Evolutionary conservation across 75 land plant species (phyloP), one percentile per base, ranked within the genome.

Genomic region (Pinus taeda): DNA sequence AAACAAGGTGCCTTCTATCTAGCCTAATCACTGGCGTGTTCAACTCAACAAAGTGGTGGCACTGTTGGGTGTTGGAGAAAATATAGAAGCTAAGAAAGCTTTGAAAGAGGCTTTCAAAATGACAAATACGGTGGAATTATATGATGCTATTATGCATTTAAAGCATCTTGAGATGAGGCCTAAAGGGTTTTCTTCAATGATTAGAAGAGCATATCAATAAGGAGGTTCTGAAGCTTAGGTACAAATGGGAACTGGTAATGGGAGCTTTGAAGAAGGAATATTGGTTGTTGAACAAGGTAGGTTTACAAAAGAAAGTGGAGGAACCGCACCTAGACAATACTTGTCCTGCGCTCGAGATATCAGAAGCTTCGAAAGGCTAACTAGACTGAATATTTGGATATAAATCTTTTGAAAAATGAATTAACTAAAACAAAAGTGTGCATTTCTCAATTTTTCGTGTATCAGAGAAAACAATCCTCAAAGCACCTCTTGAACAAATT

Each of bases 281-380:
- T 57, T 86, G 9, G 75, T 85, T 4, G 86, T 93, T 30, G 90
- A 93, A 33, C 57, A 88, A 33, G 75, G 88, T 8, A 88, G 82
- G 37, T 93, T 93, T 63, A 85, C 84, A 86, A 82, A 82, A 15
- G 88, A 76, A 4, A 87, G 86, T 36, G 83, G 79, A 60, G 89
- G 81, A 83, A 94, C 96, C 22, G 88, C 89, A 0, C 77, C 83
- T 20, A 83, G 95, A 73, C 86, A 83, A 76, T 90, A 85, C 29
- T 73, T 94, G 72, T 84, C 78, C 0, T 78, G 37, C 84, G 98
- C 98, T 56, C 82, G 94, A 57, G 82, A 89, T 62, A 92, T 94
- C 13, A 82, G 95, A 77, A 77, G 76, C 12, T 92, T 97, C 62
- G 95, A 97, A 81, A 94, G 85, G 85, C 77, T 85, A 33, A 90